phyloP scores from a whole-genome alignment of 352 stramenopile genomes.

The Phytophthora crassamura region DNA sequence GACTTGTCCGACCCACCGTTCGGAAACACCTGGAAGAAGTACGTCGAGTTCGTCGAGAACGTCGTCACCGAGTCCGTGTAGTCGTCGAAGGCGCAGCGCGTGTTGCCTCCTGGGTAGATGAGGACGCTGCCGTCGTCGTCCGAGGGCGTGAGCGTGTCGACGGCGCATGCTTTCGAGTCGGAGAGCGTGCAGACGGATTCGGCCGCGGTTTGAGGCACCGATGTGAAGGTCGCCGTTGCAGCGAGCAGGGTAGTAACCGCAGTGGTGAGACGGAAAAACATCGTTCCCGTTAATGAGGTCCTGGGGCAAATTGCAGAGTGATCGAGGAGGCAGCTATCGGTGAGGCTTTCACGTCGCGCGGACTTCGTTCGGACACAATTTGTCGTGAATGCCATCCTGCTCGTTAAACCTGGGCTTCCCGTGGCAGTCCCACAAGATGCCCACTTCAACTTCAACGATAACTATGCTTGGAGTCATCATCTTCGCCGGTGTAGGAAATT shows the following conservation, averaged over 20 bases:
- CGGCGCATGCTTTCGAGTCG: conserved; percentile 34
- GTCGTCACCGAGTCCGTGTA: conserved; percentile 35
- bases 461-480: conserved; percentile 2
- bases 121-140: conserved; percentile 41
- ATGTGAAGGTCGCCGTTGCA: conserved; percentile 20
- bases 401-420: conserved; percentile 17
- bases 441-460: conserved; percentile 25
- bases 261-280: conserved; percentile 20
- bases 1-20: conserved; percentile 46
- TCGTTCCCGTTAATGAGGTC: conserved; percentile 15
- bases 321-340: not conserved
- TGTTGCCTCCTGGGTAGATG: conserved; percentile 57
- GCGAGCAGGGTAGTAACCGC: conserved; percentile 11
- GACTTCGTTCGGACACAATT: conserved; percentile 9
- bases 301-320: conserved; percentile 37
- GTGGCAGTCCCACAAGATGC: conserved; percentile 21
- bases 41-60: conserved; percentile 56
- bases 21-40: conserved; percentile 69
- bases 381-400: conserved; percentile 23
- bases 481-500: not conserved
- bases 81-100: conserved; percentile 59
- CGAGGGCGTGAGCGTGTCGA: conserved; percentile 38
- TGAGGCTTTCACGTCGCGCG: conserved; percentile 25
- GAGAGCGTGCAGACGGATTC: conserved; percentile 40
- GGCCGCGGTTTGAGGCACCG: conserved; percentile 5